phyloP scores from a whole-genome alignment of 768 basidiomycete genomes.

The Gymnopilus junonius region DNA sequence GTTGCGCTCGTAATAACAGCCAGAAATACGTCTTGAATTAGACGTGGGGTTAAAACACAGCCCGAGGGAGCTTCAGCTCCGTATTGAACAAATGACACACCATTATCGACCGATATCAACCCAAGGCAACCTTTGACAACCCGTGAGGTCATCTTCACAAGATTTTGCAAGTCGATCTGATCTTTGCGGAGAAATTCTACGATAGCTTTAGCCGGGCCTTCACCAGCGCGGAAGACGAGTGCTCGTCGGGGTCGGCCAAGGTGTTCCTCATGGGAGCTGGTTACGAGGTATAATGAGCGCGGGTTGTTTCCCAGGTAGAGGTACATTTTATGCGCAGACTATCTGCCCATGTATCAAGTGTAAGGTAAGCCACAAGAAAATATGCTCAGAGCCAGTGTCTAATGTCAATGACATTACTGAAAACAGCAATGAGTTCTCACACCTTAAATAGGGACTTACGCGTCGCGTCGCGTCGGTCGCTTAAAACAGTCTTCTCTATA shows the following conservation, averaged over 20 bases:
- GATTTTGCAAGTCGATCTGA: constrained; percentile 67
- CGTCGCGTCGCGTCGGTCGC: constrained; percentile 24
- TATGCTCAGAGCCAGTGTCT: background rate
- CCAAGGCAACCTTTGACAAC: constrained; percentile 86
- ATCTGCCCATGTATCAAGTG: background rate
- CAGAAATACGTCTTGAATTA: constrained; percentile 76
- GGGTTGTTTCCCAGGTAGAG: constrained; percentile 73
- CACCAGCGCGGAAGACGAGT: constrained; percentile 74
- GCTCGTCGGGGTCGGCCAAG: constrained; percentile 62
- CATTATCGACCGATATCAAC: constrained; percentile 73
- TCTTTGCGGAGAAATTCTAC: constrained; percentile 84
- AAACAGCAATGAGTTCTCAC: background rate
- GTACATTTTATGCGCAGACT: constrained; percentile 53
- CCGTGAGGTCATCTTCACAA: constrained; percentile 71
- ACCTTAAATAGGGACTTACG: background rate
- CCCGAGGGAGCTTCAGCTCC: background rate
- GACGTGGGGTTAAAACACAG: background rate
- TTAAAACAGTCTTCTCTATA: constrained; percentile 14
- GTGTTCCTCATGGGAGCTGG: constrained; percentile 67
- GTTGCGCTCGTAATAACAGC: constrained; percentile 79
- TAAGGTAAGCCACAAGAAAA: background rate
- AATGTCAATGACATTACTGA: background rate
- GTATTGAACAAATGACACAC: constrained; percentile 38
- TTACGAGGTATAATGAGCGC: constrained; percentile 73
- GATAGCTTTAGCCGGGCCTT: constrained; percentile 64